These are phyloP conservation scores for Rhodotorula mucilaginosa DNA, from an alignment of 1,284 basidiomycete genomes.

Conservation along the genomic window DNA sequence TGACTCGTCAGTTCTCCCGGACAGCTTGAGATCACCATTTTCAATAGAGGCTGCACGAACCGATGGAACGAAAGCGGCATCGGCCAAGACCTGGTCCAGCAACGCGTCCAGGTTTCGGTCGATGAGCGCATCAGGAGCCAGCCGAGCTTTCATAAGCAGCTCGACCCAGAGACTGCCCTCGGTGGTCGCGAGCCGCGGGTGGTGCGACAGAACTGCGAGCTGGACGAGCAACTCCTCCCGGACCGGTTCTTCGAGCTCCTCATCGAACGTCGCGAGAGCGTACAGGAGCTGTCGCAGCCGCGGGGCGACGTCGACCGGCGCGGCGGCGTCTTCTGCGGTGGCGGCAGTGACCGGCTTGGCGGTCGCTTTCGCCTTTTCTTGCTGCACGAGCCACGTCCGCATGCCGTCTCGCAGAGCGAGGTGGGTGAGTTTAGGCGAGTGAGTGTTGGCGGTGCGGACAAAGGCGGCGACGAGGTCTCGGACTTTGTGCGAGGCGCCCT, in stretches of 20 bases:
- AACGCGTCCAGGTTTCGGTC: constrained; percentile 57
- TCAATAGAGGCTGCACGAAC: background rate
- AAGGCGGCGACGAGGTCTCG: constrained; percentile 56
- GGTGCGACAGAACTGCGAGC: constrained; percentile 69
- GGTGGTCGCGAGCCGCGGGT: constrained; percentile 53
- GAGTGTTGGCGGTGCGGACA: constrained; percentile 51
- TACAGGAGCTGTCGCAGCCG: constrained; percentile 33
- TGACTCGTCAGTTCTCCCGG: constrained; percentile 2
- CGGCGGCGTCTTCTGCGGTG: constrained; percentile 13
- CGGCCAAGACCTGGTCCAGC: constrained; percentile 48
- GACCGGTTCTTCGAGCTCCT: background rate
- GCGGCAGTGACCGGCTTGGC: constrained; percentile 9
- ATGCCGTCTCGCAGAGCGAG: constrained; percentile 59
- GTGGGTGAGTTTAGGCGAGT: constrained; percentile 56
- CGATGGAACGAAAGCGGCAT: constrained; percentile 22
- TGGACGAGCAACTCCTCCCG: constrained; percentile 30
- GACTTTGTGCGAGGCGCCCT: constrained; percentile 58
- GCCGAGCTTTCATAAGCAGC: constrained; percentile 64
- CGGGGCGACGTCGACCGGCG: constrained; percentile 25
- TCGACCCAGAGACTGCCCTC: constrained; percentile 67
- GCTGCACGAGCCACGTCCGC: constrained; percentile 25
- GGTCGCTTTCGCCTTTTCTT: constrained; percentile 16
- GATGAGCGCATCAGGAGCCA: constrained; percentile 67
- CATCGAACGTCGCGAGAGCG: constrained; percentile 26
- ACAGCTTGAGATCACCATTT: background rate